phyloP scores from a whole-genome alignment of 306 rosid species.

The Vachellia collinsii region DNA sequence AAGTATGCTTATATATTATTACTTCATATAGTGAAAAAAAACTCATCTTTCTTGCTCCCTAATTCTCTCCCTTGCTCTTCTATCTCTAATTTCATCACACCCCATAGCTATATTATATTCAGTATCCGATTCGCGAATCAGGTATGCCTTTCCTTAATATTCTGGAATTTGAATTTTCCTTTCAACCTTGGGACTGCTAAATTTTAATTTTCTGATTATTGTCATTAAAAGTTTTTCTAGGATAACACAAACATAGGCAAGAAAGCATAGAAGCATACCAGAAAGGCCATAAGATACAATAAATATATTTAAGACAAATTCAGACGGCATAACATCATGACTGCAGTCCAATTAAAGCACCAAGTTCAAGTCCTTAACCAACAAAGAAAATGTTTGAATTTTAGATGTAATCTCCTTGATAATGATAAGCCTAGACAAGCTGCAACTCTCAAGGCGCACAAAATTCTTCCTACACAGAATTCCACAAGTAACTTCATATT shows the following conservation, averaged over 20 bases:
- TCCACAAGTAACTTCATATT: constrained; percentile 39
- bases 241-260: too few relatives aligned
- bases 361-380: not conserved
- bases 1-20: too few relatives aligned
- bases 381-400: not conserved
- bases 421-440: constrained; percentile 88
- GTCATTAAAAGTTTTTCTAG: too few relatives aligned
- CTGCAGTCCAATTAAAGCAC: constrained; percentile 22
- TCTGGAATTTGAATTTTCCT: too few relatives aligned
- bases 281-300: not conserved
- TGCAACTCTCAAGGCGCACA: constrained; percentile 91
- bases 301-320: not conserved
- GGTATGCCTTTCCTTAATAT: too few relatives aligned
- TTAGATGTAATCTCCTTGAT: constrained; percentile 47
- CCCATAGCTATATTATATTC: not conserved
- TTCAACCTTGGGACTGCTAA: too few relatives aligned
- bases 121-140: not conserved
- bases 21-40: too few relatives aligned
- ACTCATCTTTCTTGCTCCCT: not conserved
- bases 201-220: too few relatives aligned
- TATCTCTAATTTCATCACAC: not conserved
- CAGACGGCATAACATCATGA: not conserved
- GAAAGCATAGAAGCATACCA: not conserved
- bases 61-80: not conserved
- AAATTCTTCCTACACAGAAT: constrained; percentile 72